Evolutionary conservation across 495 filamentous ascomycete species (phyloP).

Genomic region (Penicillium riverlandense): DNA sequence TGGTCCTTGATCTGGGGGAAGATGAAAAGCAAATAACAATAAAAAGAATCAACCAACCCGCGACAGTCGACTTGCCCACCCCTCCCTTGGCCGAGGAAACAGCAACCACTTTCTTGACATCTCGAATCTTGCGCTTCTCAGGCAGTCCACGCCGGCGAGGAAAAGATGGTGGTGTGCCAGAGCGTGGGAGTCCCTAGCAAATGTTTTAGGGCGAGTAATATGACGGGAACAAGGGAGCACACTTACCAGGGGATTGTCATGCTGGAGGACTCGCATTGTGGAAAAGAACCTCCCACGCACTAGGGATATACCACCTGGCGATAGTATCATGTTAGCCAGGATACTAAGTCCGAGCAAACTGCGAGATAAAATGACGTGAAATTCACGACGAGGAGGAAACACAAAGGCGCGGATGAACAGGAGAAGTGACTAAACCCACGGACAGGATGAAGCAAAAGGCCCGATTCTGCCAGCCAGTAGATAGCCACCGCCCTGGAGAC

Average conservation of each 20-base stretch:
- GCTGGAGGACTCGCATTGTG: constrained; percentile 52
- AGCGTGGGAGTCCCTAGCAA: constrained; percentile 69
- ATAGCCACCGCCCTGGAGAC: no score
- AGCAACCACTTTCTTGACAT: constrained; percentile 81
- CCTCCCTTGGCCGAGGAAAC: constrained; percentile 95
- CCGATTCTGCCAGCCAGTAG: no score
- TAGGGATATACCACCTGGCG: not conserved
- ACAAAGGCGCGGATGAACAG: not conserved
- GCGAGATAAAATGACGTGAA: not conserved
- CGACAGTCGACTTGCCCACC: constrained; percentile 92
- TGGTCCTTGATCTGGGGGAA: not conserved
- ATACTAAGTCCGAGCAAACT: not conserved
- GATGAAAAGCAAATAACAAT: not conserved
- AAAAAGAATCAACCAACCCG: constrained; percentile 44
- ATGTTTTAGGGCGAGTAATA: not conserved
- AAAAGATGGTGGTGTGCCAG: constrained; percentile 63
- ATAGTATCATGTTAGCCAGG: constrained; percentile 4
- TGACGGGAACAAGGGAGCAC: not conserved
- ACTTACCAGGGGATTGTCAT: constrained; percentile 87
- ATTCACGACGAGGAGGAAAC: no score
- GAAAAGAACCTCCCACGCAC: constrained; percentile 49
- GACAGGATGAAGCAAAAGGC: constrained; percentile 1
- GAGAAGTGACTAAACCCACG: not conserved
- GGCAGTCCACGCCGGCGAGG: constrained; percentile 81
- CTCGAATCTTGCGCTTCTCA: constrained; percentile 65